Percentiles rank a stretch among this genome's conserved stretches.
Conservation (phyloP, 768 basidiomycete genomes). For the Sarcomyxa edulis region DNA sequence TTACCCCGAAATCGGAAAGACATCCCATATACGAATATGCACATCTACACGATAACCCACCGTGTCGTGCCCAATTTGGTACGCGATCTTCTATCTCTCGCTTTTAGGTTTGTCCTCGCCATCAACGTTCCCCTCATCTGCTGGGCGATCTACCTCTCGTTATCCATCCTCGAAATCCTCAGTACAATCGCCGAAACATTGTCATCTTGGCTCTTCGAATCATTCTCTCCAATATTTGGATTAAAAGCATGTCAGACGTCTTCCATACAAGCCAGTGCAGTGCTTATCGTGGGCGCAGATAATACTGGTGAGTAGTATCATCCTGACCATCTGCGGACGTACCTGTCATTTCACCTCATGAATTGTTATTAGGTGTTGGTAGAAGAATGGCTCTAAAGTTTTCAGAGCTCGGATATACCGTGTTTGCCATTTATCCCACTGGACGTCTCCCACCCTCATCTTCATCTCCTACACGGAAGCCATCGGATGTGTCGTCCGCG, state of each 20-base stretch:
- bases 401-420: constrained; percentile 7
- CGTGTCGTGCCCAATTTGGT: too few species aligned
- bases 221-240: neutral
- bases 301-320: neutral
- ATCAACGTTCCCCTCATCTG: neutral
- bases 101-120: too few species aligned
- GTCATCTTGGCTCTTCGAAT: neutral
- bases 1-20: too few species aligned
- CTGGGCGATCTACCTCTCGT: neutral
- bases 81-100: too few species aligned
- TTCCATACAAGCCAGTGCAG: neutral
- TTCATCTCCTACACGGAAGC: too few species aligned
- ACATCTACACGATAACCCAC: too few species aligned
- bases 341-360: neutral
- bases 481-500: constrained; percentile 1
- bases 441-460: neutral
- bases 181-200: neutral
- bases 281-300: constrained; percentile 5
- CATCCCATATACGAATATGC: too few species aligned
- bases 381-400: constrained; percentile 1
- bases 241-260: neutral
- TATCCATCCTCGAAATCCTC: neutral
- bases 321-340: too few species aligned
- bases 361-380: neutral
- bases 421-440: constrained; percentile 3